Conservation (phyloP, 208 protist genomes). For the Perkinsela sp. region DNA sequence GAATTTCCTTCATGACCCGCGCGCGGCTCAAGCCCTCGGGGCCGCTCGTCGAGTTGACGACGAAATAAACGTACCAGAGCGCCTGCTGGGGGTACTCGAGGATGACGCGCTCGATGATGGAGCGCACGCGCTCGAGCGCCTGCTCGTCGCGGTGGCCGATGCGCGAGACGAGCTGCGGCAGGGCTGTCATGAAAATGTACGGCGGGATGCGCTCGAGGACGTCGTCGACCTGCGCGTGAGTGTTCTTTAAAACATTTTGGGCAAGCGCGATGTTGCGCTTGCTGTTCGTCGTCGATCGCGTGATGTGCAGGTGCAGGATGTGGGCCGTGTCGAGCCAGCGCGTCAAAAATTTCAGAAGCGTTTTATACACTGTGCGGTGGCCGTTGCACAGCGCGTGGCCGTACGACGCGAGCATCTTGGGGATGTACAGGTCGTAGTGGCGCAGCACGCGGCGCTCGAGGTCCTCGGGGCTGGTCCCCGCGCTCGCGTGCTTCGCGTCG, state of each 20-base stretch:
- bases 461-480: neutral
- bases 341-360: constrained; percentile 76
- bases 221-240: constrained; percentile 3
- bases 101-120: constrained; percentile 25
- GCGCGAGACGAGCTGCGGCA: constrained; percentile 65
- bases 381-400: constrained; percentile 43
- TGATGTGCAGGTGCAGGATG: constrained; percentile 8
- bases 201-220: constrained; percentile 11
- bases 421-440: constrained; percentile 8
- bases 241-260: constrained; percentile 7
- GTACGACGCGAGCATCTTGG: constrained; percentile 37
- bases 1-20: neutral
- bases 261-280: constrained; percentile 9
- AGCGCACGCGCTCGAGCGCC: constrained; percentile 21
- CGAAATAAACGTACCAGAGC: constrained; percentile 50
- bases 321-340: constrained; percentile 62
- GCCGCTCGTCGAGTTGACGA: constrained; percentile 20
- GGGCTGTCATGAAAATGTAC: constrained; percentile 22
- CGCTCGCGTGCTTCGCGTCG: neutral
- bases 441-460: neutral
- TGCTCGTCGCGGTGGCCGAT: constrained; percentile 21
- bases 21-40: constrained; percentile 4
- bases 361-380: constrained; percentile 42
- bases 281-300: neutral
- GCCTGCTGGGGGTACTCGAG: constrained; percentile 39